Evolutionary conservation across 768 basidiomycete genomes (phyloP).

Genomic region (Hortiboletus campestris): DNA sequence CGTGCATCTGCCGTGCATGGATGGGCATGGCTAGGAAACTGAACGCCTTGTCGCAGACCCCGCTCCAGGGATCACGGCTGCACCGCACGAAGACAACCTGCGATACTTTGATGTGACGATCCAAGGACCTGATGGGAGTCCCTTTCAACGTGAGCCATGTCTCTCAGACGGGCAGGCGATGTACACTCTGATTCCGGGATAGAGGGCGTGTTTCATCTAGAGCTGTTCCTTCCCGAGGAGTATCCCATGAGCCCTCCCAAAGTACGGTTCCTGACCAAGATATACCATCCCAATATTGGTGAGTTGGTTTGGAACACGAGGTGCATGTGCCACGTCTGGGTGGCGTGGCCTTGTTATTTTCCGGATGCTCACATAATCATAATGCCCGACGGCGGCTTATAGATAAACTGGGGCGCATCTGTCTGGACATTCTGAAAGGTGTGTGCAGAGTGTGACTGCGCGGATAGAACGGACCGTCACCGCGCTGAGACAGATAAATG

Average conservation of each 20-base stretch:
- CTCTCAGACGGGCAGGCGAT: neutral
- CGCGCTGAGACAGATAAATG: constrained; percentile 74
- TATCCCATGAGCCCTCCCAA: constrained; percentile 99
- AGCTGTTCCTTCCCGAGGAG: constrained; percentile 97
- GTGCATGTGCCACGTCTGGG: constrained; percentile 1
- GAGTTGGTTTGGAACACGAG: constrained; percentile 30
- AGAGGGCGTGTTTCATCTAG: constrained; percentile 95
- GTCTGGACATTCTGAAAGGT: constrained; percentile 97
- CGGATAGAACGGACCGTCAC: neutral
- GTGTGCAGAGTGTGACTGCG: constrained; percentile 20
- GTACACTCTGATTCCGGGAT: constrained; percentile 6
- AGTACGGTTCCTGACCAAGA: constrained; percentile 96
- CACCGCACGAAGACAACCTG: constrained; percentile 95
- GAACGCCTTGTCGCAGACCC: constrained; percentile 95
- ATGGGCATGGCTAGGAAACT: constrained; percentile 68
- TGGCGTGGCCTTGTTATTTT: constrained; percentile 14
- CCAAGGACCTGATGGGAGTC: constrained; percentile 90
- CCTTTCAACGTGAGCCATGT: constrained; percentile 71
- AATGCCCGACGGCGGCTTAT: constrained; percentile 14
- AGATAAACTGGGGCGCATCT: constrained; percentile 99
- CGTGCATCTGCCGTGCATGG: constrained; percentile 12
- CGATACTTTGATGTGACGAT: constrained; percentile 99
- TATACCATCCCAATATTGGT: constrained; percentile 99
- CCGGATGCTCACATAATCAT: constrained; percentile 23
- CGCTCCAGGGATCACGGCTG: constrained; percentile 94